Evolutionary conservation across 352 stramenopile genomes (phyloP), one percentile per base, ranked within the genome.

Genomic region (Pythium graminicola): DNA sequence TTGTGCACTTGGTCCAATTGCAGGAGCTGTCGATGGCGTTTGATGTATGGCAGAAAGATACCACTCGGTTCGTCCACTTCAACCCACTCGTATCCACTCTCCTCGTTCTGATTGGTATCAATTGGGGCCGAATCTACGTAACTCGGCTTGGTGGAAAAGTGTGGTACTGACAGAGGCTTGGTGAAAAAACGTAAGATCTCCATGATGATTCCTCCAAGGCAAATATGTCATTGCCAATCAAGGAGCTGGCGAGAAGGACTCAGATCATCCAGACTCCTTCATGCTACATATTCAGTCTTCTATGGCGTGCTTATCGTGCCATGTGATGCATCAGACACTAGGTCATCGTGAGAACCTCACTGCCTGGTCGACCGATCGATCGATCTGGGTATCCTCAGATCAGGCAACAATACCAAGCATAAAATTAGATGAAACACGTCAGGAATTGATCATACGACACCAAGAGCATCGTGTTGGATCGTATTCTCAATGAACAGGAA

Each of bases 1-100:
- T 84, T 62, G 23, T 67, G 64, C 10, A 71, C 71, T 61, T 88
- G 79, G 38, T 90, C 76, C 14, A 90, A 64, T 28, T 82, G 66
- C 20, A 89, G 48, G 23, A 68, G 53, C 4, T 79, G 62, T 19
- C 53, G 65, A 40, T 62, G 60, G 27, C 67, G 70, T 41, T 71
- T 59, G 36, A 85, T 72, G 7, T 54, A 56, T 6, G 65, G 67
- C 24, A 81, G 35, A 26, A 85, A 74, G 44, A 79, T 70, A 4
- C 78, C 74, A 4, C 55, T 58, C 1, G 72, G 65, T 24, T 87
- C 76, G 26, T 85, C 75, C 16, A 89, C 65, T 17, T 69, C 65
- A 13, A 87, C 50, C 76, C 68, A 86, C 35, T 89, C 74, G n/a
- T 36, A 62, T 4, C 64, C 70, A 35, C 53, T 54, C 6, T 6